phyloP scores from a whole-genome alignment of 345 rosid genomes.

The Euphorbia tirucalli region DNA sequence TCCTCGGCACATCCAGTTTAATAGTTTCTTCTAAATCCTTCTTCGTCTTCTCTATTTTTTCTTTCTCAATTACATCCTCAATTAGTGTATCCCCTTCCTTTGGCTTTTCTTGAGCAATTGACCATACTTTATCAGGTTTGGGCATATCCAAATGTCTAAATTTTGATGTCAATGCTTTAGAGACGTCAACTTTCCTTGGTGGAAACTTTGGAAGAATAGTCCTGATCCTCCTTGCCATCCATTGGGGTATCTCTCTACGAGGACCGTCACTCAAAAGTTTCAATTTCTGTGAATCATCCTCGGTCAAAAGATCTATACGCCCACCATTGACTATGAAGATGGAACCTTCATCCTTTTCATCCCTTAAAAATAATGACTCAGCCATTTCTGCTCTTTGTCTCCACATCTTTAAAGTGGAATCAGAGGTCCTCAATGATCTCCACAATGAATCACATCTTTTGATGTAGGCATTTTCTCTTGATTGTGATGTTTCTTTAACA shows the following conservation, averaged over 20 bases:
- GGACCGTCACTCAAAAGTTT: constrained; percentile 52
- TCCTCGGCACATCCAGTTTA: constrained; percentile 31
- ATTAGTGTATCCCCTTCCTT: constrained; percentile 41
- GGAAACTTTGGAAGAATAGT: constrained; percentile 42
- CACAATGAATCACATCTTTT: constrained; percentile 41
- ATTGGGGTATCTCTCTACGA: constrained; percentile 44
- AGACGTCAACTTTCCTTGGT: constrained; percentile 34
- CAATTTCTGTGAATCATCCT: constrained; percentile 43
- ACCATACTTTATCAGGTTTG: constrained; percentile 44
- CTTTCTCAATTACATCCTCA: constrained; percentile 47
- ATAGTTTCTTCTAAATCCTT: constrained; percentile 40
- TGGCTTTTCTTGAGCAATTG: constrained; percentile 42
- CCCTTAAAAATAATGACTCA: constrained; percentile 32
- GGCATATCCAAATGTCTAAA: constrained; percentile 34
- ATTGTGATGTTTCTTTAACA: constrained; percentile 33
- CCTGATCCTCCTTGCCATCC: constrained; percentile 48
- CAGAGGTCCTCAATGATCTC: constrained; percentile 42
- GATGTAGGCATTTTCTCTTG: constrained; percentile 34
- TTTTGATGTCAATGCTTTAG: constrained; percentile 28
- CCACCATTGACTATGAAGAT: constrained; percentile 42
- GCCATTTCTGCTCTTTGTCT: constrained; percentile 41
- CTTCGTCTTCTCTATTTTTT: constrained; percentile 41
- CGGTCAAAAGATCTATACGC: constrained; percentile 45
- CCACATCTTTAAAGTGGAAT: constrained; percentile 41
- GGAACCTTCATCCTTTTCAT: constrained; percentile 31